Evolutionary conservation across 2,329 filamentous ascomycete genomes (phyloP), one percentile per base, ranked within the genome.

Genomic region (Cryphonectria parasitica): DNA sequence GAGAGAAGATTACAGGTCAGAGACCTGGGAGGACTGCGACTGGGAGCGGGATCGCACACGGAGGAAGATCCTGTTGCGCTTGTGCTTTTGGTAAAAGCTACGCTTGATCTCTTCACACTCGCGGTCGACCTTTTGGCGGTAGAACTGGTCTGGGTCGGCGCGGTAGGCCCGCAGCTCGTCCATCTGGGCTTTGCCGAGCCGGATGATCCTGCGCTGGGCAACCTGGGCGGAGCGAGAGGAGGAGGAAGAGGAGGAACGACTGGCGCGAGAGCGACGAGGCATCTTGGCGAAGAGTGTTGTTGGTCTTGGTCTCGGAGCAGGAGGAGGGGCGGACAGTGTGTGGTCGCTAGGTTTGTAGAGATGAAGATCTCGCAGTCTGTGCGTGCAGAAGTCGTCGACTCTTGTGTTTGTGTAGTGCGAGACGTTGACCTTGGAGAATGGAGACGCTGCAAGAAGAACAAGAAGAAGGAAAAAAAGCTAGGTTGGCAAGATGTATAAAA

Each of bases 61-160:
- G 28, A 58, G 25, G 25, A 31, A 19, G 54, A 58, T 31, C 54
- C 25, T 58, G 11, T 15, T 17, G 54, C 54, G 54, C 54, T 19
- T 58, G 25, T 58, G 54, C 15, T 58, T 58, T 17, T 31, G 25
- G 54, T 58, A 58, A 3, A 58, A 58, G 54, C 25, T 31, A 28
- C 54, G 54, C 25, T 17, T 31, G 25, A 58, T 31, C 54, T 58
- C 54, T 6, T 58, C 54, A 28, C 54, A 58, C 54, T 58, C 54
- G 25, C 54, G 54, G 54, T 58, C 54, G 28, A 58, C 54, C 54
- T 58, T 58, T 17, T 31, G 25, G 28, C 54, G 54, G 54, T 58
- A 31, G 25, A 28, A 58, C 54, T 58, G 54, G 25, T 28, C 54
- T 13, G 54, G 54, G 54, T 58, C 54, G 25, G 54, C 54, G 54